Conservation (phyloP, 306 rosid genomes). For the Vigna angularis region DNA sequence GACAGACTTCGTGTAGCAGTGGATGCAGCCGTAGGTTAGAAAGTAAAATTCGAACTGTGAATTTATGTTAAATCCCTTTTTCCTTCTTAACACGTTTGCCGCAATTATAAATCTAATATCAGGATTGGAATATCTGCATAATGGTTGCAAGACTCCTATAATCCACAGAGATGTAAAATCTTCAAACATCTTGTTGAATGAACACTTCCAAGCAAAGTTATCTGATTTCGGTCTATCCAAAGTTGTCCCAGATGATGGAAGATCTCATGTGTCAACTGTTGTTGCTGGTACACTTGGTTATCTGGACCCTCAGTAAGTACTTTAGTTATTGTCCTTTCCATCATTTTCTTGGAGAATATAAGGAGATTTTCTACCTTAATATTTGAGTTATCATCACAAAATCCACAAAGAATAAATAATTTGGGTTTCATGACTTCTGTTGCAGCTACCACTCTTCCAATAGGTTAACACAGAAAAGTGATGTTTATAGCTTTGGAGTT, state of each 20-base stretch:
- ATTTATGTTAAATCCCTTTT: not conserved
- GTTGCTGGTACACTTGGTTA: slow-evolving; percentile 58
- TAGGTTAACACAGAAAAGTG: slow-evolving; percentile 58
- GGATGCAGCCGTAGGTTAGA: slow-evolving; percentile 54
- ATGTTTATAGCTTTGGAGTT: slow-evolving; percentile 64
- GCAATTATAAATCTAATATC: not conserved
- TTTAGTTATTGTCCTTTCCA: not conserved
- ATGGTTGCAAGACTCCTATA: slow-evolving; percentile 50
- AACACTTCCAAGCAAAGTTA: slow-evolving; percentile 53
- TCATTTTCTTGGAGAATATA: not conserved
- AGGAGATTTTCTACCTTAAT: not conserved
- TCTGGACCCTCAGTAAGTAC: slow-evolving; percentile 53
- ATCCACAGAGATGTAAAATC: slow-evolving; percentile 59
- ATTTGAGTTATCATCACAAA: not conserved
- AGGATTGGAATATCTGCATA: slow-evolving; percentile 60
- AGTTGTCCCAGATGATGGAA: slow-evolving; percentile 31
- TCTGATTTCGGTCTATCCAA: slow-evolving; percentile 58
- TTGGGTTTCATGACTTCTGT: too few relatives aligned
- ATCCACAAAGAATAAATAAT: too few relatives aligned
- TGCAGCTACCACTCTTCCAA: too few relatives aligned
- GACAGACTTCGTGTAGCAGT: slow-evolving; percentile 53
- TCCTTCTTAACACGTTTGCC: not conserved
- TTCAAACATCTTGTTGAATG: slow-evolving; percentile 52
- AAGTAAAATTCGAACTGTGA: not conserved
- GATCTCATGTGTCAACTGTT: slow-evolving; percentile 42